Evolutionary conservation across 805 yeast genomes (phyloP).

Genomic region (Lachancea quebecensis): DNA sequence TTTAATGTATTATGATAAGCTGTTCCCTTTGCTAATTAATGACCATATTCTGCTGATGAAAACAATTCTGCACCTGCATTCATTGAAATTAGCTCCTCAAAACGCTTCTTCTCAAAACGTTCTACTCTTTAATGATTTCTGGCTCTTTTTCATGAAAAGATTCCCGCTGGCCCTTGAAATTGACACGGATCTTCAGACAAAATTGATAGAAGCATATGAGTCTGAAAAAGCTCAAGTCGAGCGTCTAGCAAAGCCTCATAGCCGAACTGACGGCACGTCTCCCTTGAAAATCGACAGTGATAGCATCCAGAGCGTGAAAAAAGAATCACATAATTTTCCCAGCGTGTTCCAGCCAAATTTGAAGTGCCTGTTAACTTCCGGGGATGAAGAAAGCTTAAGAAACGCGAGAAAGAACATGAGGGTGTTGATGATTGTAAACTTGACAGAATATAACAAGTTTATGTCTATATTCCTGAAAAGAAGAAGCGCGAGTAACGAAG

Average conservation of each 20-base stretch:
- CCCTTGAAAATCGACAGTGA: not conserved
- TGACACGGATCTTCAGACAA: constrained; percentile 24
- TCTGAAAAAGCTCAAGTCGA: constrained; percentile 24
- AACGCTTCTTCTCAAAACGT: constrained; percentile 21
- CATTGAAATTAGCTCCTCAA: constrained; percentile 18
- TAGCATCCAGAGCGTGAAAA: not conserved
- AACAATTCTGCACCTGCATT: constrained; percentile 25
- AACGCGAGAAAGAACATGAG: constrained; percentile 16
- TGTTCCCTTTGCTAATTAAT: constrained; percentile 34
- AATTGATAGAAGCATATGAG: constrained; percentile 24
- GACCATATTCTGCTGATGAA: constrained; percentile 32
- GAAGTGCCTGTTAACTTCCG: constrained; percentile 14
- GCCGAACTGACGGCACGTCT: constrained; percentile 11
- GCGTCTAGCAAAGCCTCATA: constrained; percentile 16
- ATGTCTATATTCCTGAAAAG: constrained; percentile 29
- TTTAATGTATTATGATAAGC: constrained; percentile 22
- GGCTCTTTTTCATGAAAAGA: constrained; percentile 29
- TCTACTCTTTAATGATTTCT: constrained; percentile 25
- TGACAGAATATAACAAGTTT: constrained; percentile 27
- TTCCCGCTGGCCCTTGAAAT: constrained; percentile 25
- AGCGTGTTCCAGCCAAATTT: constrained; percentile 28
- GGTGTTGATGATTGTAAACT: constrained; percentile 17
- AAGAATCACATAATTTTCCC: constrained; percentile 16
- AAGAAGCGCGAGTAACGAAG: constrained; percentile 18
- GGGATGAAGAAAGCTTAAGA: constrained; percentile 3